Evolutionary conservation across 495 filamentous ascomycete genomes (phyloP).

Genomic region (Penicillium paxilli): DNA sequence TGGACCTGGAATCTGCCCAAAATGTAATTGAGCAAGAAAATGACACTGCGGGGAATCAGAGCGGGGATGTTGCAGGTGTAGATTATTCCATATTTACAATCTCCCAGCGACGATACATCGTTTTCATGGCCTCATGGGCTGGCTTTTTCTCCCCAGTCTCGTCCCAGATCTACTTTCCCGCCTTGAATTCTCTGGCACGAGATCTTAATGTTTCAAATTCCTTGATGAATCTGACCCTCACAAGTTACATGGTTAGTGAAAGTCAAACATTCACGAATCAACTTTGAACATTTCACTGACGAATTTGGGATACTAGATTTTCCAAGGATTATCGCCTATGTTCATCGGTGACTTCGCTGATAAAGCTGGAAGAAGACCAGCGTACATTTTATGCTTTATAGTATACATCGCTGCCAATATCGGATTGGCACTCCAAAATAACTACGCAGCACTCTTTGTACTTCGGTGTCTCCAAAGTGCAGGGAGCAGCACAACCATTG

Average conservation of each 20-base stretch:
- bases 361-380: conserved; percentile 46
- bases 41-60: conserved; percentile 5
- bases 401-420: conserved; percentile 51
- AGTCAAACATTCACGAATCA: not conserved
- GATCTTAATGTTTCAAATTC: conserved; percentile 60
- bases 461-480: conserved; percentile 50
- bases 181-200: conserved; percentile 57
- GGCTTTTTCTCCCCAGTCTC: conserved; percentile 72
- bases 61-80: conserved; percentile 12
- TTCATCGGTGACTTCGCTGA: conserved; percentile 52
- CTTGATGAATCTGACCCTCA: conserved; percentile 70
- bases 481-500: conserved; percentile 48
- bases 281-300: conserved; percentile 3
- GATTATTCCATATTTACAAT: conserved; percentile 31
- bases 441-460: conserved; percentile 49
- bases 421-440: conserved; percentile 46
- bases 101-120: conserved; percentile 37
- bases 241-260: conserved; percentile 57
- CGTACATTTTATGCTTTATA: conserved; percentile 45
- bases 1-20: conserved; percentile 6
- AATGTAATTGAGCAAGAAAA: not conserved
- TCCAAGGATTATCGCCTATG: conserved; percentile 51
- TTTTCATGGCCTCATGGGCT: conserved; percentile 61
- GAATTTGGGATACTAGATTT: conserved; percentile 29
- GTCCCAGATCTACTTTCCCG: conserved; percentile 75